Evolutionary conservation across 148 eudicot genomes (phyloP), one percentile per base, ranked within the genome.

Genomic region (Vaccinium darrowii): DNA sequence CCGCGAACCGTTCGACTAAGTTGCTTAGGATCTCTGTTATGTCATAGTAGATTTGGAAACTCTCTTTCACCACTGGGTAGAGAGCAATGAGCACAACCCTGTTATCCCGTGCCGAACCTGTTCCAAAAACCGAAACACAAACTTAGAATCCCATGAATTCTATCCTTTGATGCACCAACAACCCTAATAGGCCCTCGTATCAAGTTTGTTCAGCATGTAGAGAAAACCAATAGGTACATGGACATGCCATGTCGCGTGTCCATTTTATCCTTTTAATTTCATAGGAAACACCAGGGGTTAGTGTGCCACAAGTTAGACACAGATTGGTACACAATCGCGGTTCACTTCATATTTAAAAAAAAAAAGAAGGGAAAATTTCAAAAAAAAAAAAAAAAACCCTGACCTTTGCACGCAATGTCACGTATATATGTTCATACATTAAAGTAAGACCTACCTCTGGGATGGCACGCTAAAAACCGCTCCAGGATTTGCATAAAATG

Each of bases 401-500:
- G 39, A 36, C 39, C 39, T 36, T 2, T 36, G 39, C 3, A 36
- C 39, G 39, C 39, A 36, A 2, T 36, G 39, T 54, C 3, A n/a
- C 27, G 18, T 8, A 51, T 30, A 30, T 1, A 11, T 79, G 16
- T 60, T 16, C n/a, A 21, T 57, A 33, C 6, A 82, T 77, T 8
- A 33, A 3, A 10, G 74, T 13, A 30, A 60, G 12, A 77, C 58
- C 8, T 73, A 97, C 98, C 99, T 90, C 98, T 88, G 10, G 98
- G 99, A 47, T 88, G 88, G 43, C 98, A 95, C 18, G 98, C 95
- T 50, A 97, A 82, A 57, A 97, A 95, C 81, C 96, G 84, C 9
- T 97, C 98, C 82, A 97, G 91, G 33, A 94, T 92, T 47, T 92
- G 98, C 88, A 91, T 94, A 54, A 94, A 83, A 39, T 88, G 94